Evolutionary conservation across 2,329 filamentous ascomycete genomes (phyloP).

Genomic region (Trichoderma sp.): DNA sequence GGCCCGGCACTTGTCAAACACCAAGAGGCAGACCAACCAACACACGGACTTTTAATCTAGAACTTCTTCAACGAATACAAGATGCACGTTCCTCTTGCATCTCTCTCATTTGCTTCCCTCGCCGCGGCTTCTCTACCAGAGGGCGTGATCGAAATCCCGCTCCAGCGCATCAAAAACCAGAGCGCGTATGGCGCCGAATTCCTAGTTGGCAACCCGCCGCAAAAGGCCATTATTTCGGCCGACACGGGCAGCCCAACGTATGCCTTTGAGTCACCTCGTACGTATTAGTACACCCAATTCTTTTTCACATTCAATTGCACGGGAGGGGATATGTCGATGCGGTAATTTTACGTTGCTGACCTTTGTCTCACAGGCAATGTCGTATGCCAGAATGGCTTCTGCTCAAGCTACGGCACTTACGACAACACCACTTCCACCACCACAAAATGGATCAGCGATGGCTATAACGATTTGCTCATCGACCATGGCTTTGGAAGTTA

Average conservation of each 20-base stretch:
- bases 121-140: constrained; percentile 1
- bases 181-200: constrained; percentile 21
- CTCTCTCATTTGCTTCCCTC: background rate
- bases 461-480: constrained; percentile 19
- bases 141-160: constrained; percentile 19
- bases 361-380: background rate
- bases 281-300: background rate
- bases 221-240: constrained; percentile 15
- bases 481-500: constrained; percentile 19
- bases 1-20: background rate
- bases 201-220: constrained; percentile 18
- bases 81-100: background rate
- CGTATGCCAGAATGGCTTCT: constrained; percentile 20
- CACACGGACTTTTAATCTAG: background rate
- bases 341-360: background rate
- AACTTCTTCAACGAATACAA: background rate
- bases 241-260: constrained; percentile 22
- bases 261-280: constrained; percentile 21
- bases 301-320: background rate
- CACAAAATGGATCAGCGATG: background rate
- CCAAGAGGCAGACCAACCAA: background rate
- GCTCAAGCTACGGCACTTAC: constrained; percentile 17
- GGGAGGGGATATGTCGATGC: background rate
- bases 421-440: constrained; percentile 22
- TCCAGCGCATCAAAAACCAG: constrained; percentile 21